Evolutionary conservation across 768 basidiomycete genomes (phyloP).

Genomic region (Phlegmacium glaucopus): DNA sequence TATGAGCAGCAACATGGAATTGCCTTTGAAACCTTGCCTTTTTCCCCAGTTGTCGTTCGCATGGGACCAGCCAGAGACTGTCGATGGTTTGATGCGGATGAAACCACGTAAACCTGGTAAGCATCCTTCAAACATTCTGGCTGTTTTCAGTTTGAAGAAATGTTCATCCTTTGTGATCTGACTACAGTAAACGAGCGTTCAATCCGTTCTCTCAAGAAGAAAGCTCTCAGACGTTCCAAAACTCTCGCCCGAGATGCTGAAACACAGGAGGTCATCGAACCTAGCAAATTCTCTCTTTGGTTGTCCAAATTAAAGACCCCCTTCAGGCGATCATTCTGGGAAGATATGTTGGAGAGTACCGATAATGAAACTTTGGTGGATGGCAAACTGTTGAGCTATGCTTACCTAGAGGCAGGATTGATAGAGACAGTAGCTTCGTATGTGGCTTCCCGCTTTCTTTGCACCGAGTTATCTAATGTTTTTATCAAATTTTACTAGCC

Average conservation of each 20-base stretch:
- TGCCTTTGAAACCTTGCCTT: neutral
- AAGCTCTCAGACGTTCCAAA: slow-evolving; percentile 54
- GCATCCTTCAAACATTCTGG: neutral
- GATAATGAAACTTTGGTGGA: slow-evolving; percentile 65
- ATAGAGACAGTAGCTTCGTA: slow-evolving; percentile 58
- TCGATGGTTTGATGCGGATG: slow-evolving; percentile 66
- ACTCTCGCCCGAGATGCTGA: slow-evolving; percentile 53
- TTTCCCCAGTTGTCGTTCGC: slow-evolving; percentile 56
- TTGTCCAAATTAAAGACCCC: slow-evolving; percentile 42
- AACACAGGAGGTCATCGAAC: slow-evolving; percentile 39
- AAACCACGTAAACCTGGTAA: slow-evolving; percentile 61
- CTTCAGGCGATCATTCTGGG: slow-evolving; percentile 59
- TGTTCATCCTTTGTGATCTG: neutral
- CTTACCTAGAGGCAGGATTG: slow-evolving; percentile 62
- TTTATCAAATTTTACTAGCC: too few species aligned
- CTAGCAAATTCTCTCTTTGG: slow-evolving; percentile 37
- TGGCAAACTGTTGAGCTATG: slow-evolving; percentile 56
- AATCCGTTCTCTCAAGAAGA: slow-evolving; percentile 48
- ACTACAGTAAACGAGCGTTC: slow-evolving; percentile 52
- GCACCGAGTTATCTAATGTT: neutral
- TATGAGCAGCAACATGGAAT: neutral
- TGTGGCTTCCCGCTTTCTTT: slow-evolving; percentile 15
- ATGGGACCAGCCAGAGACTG: slow-evolving; percentile 67
- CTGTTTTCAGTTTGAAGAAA: neutral
- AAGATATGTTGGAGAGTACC: slow-evolving; percentile 46